These are phyloP conservation scores for Melanomma pulvis-pyrius DNA, from an alignment of 495 filamentous ascomycete genomes.

Conservation along the genomic window DNA sequence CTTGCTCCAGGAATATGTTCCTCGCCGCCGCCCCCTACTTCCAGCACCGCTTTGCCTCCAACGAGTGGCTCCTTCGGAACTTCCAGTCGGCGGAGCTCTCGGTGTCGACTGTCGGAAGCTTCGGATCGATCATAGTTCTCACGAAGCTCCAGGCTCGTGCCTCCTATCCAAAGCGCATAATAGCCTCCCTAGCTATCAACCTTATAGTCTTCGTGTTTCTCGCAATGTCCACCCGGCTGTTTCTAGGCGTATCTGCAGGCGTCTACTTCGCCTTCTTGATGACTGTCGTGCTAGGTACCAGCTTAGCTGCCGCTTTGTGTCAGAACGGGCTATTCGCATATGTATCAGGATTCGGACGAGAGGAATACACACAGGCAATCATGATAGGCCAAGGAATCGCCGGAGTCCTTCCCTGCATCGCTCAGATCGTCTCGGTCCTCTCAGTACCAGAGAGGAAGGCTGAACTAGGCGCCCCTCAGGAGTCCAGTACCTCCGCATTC, in stretches of 20 bases:
- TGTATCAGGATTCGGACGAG: slow-evolving; percentile 77
- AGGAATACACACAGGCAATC: slow-evolving; percentile 90
- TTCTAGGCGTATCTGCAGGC: slow-evolving; percentile 60
- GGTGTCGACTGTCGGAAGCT: slow-evolving; percentile 80
- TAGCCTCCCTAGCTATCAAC: slow-evolving; percentile 71
- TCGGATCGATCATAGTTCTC: slow-evolving; percentile 71
- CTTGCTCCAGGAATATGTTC: slow-evolving; percentile 88
- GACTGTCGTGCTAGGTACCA: slow-evolving; percentile 76
- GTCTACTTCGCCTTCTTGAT: slow-evolving; percentile 82
- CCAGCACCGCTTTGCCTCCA: slow-evolving; percentile 73
- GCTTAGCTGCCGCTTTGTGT: slow-evolving; percentile 77
- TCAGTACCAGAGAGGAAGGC: slow-evolving; percentile 54
- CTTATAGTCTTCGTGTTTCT: slow-evolving; percentile 71
- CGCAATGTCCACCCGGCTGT: slow-evolving; percentile 73
- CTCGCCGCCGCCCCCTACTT: slow-evolving; percentile 94
- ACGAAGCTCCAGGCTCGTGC: slow-evolving; percentile 76
- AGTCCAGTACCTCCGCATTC: slow-evolving; percentile 72
- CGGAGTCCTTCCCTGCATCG: slow-evolving; percentile 85
- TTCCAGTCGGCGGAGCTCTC: slow-evolving; percentile 89
- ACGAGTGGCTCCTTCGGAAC: slow-evolving; percentile 70
- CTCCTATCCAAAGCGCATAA: slow-evolving; percentile 82
- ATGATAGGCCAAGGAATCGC: slow-evolving; percentile 95
- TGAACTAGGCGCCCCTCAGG: slow-evolving; percentile 31
- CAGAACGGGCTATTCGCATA: slow-evolving; percentile 97
- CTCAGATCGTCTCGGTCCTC: slow-evolving; percentile 81